Evolutionary conservation across 805 yeast genomes (phyloP), one percentile per base, ranked within the genome.

Genomic region (Sugiyamaella marilandica): DNA sequence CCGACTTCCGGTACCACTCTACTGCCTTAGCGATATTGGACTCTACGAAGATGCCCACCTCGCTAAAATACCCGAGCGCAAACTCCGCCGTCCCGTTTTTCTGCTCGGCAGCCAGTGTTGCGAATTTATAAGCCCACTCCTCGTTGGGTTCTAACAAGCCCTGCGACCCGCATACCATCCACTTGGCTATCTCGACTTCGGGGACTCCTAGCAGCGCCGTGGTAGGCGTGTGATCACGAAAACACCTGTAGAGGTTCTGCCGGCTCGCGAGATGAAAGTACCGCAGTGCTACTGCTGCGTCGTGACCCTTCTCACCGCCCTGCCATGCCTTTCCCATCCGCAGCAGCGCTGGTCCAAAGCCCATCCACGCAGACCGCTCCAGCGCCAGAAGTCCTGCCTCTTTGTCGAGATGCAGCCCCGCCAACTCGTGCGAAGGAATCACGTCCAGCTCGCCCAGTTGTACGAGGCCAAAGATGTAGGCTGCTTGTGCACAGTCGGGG

Each of bases 81-180:
- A 80, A 85, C 59, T 83, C 82, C 2, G 87, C 88, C 55, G 82
- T 79, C 1, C 78, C 71, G 50, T 81, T 72, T 21, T 83, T 84
- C 24, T 75, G 76, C 51, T 79, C 80, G 0, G 87, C 79, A n/a
- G 85, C 84, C 52, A 77, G 76, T 7, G 72, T 62, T 2, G 88
- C 85, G 83, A 88, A 85, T 14, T 78, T 65, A 57, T 79, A 83
- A 0, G 90, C 88, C 70, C 84, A 84, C 44, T 73, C 74, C 57
- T 80, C 84, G 65, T 82, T 82, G 7, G 77, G 75, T 41, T 70
- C 69, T 41, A 85, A 65, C 1, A 80, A 70, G 1, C 75, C 79
- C 11, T 74, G 73, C 1, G 81, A 81, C 1, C 95, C 95, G 0
- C 89, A 82, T 10, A 85, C 74, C 59, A 83, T 81, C 91, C 92